Base-by-base conservation (phyloP, 768 basidiomycete genomes). In the Tylopilus rubrobrunneus region DNA sequence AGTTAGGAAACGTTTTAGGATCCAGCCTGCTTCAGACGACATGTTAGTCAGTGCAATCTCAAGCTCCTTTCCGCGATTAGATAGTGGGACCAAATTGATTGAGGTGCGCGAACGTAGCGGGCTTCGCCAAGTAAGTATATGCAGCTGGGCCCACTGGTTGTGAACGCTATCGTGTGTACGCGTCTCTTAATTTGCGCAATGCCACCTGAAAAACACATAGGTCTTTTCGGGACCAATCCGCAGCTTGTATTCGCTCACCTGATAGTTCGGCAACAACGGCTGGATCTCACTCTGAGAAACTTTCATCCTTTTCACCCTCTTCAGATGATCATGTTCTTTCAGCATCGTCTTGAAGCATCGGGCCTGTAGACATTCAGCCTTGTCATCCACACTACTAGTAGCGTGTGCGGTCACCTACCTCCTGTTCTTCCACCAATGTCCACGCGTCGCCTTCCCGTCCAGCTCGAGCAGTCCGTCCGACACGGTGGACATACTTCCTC, bases 401-500 rank as follows among this genome's bases (percentile, higher is more conserved):
- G 3, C 6, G 40, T 49, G 19, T 11, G 41, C 6, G 28, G 49
- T 28, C 43, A 57, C 73, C 39, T 37, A 86, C 89, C 79, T 92
- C 90, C 67, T 97, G 95, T 67, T 93, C 89, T 74, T 98, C 97
- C 7, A 98, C 90, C 62, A 98, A 71, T 2, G 89, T 89, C 96
- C 96, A 99, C 2, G 95, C 94, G 58, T 89, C 82, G 7, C 97
- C 97, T 21, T 73, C 72, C 44, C 89, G 78, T 8, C 97, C 97
- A 4, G 97, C 97, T 48, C 97, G 81, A 3, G 97, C 97, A 6
- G 97, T 98, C 42, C 97, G 80, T 21, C 97, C 97, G 9, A 95
- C 96, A 49, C 97, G 87, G 70, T 99, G 97, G 11, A 99, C 91
- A 65, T 99, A 99, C 69, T 98, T 98, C 48, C 92, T 82, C 83